phyloP scores from a whole-genome alignment of 2,329 filamentous ascomycete genomes.

The Talaromyces sp. region DNA sequence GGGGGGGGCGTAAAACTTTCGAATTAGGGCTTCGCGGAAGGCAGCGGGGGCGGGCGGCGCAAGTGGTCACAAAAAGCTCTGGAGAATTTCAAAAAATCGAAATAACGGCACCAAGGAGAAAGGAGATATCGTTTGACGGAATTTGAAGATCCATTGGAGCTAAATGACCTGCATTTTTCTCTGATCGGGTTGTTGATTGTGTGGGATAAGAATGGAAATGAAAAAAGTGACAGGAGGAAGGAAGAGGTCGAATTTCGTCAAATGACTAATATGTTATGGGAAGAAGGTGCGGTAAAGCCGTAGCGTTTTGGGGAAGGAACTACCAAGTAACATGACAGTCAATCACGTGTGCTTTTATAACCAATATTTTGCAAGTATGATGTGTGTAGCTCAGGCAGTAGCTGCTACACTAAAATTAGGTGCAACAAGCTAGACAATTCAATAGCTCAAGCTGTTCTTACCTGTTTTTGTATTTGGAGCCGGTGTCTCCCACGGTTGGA shows the following conservation, averaged over 20 bases:
- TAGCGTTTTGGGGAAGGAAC: background rate
- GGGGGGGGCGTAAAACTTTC: background rate
- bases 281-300: background rate
- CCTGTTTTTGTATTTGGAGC: background rate
- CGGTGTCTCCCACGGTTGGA: background rate
- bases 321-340: background rate
- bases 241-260: background rate
- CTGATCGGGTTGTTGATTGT: background rate
- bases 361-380: background rate
- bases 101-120: constrained; percentile 19
- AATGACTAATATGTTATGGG: constrained; percentile 1
- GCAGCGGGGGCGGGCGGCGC: background rate
- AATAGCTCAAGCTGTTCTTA: background rate
- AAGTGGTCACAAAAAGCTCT: background rate
- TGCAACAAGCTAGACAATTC: background rate
- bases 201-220: background rate
- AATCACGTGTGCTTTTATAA: background rate
- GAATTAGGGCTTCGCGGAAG: constrained; percentile 9
- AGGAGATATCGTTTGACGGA: background rate
- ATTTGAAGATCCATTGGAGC: constrained; percentile 1
- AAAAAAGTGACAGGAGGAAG: background rate
- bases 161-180: background rate
- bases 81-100: background rate
- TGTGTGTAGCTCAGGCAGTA: background rate
- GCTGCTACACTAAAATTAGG: background rate